Conservation (phyloP, 179 eudicot genomes). For the Spinacia oleracea region DNA sequence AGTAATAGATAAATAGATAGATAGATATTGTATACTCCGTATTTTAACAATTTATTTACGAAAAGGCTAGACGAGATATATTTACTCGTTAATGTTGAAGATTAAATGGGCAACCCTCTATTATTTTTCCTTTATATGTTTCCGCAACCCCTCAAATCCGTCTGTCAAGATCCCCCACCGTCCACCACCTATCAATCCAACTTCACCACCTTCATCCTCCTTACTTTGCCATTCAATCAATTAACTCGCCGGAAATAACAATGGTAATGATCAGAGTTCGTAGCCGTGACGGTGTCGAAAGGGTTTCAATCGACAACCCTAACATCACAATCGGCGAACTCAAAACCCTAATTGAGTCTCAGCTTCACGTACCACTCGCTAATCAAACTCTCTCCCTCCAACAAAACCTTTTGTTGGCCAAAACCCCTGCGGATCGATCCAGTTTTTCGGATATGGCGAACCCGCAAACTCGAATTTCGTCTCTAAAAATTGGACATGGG, state of each 20-base stretch:
- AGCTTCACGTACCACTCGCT: slow-evolving; percentile 57
- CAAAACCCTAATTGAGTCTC: slow-evolving; percentile 71
- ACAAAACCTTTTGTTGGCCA: slow-evolving; percentile 62
- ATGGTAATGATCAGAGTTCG: slow-evolving; percentile 77
- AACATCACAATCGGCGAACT: slow-evolving; percentile 54
- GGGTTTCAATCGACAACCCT: slow-evolving; percentile 56
- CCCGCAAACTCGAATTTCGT: slow-evolving; percentile 46
- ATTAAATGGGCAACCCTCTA: too few species aligned
- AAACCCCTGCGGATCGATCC: slow-evolving; percentile 49
- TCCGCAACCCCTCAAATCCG: too few species aligned
- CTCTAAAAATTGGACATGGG: slow-evolving; percentile 56
- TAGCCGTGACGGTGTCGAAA: slow-evolving; percentile 82
- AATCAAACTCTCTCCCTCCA: slow-evolving; percentile 62
- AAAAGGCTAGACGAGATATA: too few species aligned
- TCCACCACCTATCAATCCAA: too few species aligned
- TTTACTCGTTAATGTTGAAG: too few species aligned
- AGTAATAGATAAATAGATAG: too few species aligned
- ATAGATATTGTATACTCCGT: too few species aligned
- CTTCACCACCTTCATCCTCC: too few species aligned
- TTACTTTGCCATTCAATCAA: not conserved
- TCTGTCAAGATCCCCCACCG: too few species aligned
- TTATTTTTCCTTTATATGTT: too few species aligned
- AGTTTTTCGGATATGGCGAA: slow-evolving; percentile 56
- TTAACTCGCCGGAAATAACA: not conserved
- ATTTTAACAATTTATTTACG: too few species aligned